A percentile compares a stretch with the other conserved stretches of the same genome.
phyloP scores from a whole-genome alignment of 2,329 filamentous ascomycete genomes.

The Chrysosporium queenslandicum region DNA sequence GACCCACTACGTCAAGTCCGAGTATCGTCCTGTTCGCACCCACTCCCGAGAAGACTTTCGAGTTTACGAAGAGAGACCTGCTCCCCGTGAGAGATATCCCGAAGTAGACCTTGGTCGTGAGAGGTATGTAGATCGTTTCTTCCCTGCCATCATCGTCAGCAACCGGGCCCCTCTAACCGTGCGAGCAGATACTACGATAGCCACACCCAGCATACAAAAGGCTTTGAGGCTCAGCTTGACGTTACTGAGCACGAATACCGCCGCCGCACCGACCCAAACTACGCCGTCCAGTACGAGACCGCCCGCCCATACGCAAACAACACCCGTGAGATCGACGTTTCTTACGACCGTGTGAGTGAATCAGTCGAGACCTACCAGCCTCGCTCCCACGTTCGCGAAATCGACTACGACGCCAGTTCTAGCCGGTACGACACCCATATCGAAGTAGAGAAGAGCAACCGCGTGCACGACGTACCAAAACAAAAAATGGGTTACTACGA shows the following conservation, averaged over 20 bases:
- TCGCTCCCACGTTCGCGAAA: slow-evolving; percentile 17
- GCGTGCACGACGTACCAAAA: slow-evolving; percentile 45
- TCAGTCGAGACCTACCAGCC: slow-evolving; percentile 13
- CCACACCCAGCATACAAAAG: slow-evolving; percentile 26
- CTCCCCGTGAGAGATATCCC: slow-evolving; percentile 33
- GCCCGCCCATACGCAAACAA: slow-evolving; percentile 28
- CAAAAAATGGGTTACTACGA: slow-evolving; percentile 71
- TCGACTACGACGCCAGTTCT: slow-evolving; percentile 19
- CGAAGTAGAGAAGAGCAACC: slow-evolving; percentile 43
- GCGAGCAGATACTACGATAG: slow-evolving; percentile 18
- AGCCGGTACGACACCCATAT: slow-evolving; percentile 32
- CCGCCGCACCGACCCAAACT: slow-evolving; percentile 49
- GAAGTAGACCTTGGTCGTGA: slow-evolving; percentile 45
- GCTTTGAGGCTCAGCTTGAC: slow-evolving; percentile 42
- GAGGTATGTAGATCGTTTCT: slow-evolving; percentile 35
- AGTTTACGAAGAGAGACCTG: slow-evolving; percentile 31
- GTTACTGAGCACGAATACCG: slow-evolving; percentile 54
- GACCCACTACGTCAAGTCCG: slow-evolving; percentile 60
- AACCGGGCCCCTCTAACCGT: slow-evolving; percentile 11
- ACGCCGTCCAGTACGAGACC: slow-evolving; percentile 37
- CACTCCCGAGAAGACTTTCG: slow-evolving; percentile 10
- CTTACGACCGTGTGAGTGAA: slow-evolving; percentile 20
- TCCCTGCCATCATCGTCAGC: neutral
- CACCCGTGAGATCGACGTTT: slow-evolving; percentile 22
- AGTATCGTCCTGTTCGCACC: slow-evolving; percentile 29